A percentile compares a stretch with the other conserved stretches of the same genome.
Conservation (phyloP, 2,329 filamentous ascomycete species). For the Fusarium solani-melongenae region DNA sequence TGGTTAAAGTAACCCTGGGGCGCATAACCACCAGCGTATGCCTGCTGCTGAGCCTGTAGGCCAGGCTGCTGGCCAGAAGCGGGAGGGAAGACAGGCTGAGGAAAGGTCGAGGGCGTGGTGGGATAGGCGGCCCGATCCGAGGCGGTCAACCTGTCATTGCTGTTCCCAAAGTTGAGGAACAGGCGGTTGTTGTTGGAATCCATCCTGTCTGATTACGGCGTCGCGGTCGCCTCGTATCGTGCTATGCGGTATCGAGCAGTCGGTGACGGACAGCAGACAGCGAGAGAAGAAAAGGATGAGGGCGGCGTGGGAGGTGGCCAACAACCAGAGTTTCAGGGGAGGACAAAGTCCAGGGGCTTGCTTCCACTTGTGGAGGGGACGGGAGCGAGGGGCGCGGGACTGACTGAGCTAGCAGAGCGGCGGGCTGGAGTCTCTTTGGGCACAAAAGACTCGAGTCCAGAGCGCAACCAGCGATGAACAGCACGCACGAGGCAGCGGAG, state of each 20-base stretch:
- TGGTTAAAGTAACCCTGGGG: constrained; percentile 70
- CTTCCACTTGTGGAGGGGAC: constrained; percentile 17
- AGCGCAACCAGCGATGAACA: constrained; percentile 1
- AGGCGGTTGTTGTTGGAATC: constrained; percentile 70
- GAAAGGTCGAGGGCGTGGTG: constrained; percentile 95
- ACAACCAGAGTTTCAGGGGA: constrained; percentile 41
- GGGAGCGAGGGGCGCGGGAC: constrained; percentile 35
- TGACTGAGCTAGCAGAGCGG: constrained; percentile 17
- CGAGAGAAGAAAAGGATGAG: constrained; percentile 25
- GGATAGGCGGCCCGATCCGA: constrained; percentile 79
- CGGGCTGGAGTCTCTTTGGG: constrained; percentile 28
- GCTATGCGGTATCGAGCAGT: constrained; percentile 32
- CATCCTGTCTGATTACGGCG: constrained; percentile 52
- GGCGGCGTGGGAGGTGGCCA: constrained; percentile 38
- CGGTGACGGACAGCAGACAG: constrained; percentile 15
- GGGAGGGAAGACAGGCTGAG: constrained; percentile 79
- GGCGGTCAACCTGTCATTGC: constrained; percentile 70
- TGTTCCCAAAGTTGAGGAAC: constrained; percentile 74
- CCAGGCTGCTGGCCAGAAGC: constrained; percentile 36
- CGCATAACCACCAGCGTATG: constrained; percentile 60
- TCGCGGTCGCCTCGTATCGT: constrained; percentile 30
- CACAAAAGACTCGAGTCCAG: constrained; percentile 20
- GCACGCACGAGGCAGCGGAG: neutral
- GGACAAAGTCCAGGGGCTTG: constrained; percentile 39
- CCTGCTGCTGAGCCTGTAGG: constrained; percentile 55